Evolutionary conservation across 495 filamentous ascomycete species (phyloP).

Genomic region (Podospora australis): DNA sequence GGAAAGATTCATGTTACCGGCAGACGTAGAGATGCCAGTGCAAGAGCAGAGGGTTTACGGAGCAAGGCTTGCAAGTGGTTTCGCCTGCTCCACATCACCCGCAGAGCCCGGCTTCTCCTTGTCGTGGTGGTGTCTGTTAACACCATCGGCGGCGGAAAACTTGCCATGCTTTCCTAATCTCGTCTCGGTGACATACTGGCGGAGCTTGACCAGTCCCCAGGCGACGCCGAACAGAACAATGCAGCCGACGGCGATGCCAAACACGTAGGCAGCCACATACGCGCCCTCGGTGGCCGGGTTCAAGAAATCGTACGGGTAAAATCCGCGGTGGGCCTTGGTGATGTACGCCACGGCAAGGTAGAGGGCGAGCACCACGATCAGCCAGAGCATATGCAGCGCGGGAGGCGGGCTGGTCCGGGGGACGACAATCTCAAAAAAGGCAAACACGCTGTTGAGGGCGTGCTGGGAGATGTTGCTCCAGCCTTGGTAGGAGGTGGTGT

Average conservation of each 20-base stretch:
- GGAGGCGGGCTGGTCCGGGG: constrained; percentile 54
- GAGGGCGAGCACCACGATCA: constrained; percentile 56
- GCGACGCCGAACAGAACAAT: constrained; percentile 56
- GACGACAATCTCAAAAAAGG: constrained; percentile 64
- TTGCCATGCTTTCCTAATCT: constrained; percentile 42
- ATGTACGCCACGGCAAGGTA: constrained; percentile 74
- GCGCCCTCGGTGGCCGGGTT: constrained; percentile 44
- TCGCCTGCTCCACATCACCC: too few relatives aligned
- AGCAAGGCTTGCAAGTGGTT: too few relatives aligned
- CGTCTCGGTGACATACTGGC: constrained; percentile 47
- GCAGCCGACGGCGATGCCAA: constrained; percentile 59
- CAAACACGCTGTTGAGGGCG: constrained; percentile 63
- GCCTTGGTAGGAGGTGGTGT: constrained; percentile 39
- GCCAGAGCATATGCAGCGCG: constrained; percentile 48
- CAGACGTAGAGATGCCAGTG: too few relatives aligned
- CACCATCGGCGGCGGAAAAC: too few relatives aligned
- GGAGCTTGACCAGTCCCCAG: constrained; percentile 38
- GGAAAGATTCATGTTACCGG: too few relatives aligned
- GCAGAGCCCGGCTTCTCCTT: too few relatives aligned
- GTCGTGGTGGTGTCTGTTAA: too few relatives aligned
- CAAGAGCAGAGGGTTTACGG: too few relatives aligned
- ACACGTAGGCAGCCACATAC: constrained; percentile 48
- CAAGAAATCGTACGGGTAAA: constrained; percentile 72
- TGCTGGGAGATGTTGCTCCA: constrained; percentile 77
- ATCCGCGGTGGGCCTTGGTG: constrained; percentile 58